Evolutionary conservation across 257 asterid species (phyloP).

Genomic region (Asclepias syriaca): DNA sequence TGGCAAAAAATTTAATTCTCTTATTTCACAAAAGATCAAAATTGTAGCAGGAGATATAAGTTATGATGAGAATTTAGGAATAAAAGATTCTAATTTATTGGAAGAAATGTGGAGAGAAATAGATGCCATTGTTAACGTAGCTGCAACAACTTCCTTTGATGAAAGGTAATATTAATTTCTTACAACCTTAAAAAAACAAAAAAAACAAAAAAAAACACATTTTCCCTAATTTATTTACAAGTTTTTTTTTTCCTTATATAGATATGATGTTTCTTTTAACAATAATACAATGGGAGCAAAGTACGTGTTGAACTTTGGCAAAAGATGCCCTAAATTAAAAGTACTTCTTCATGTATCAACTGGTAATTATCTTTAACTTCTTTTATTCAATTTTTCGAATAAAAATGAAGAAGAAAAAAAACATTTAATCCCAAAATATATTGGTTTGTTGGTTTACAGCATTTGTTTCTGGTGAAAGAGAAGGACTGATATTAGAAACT

Average conservation of each 20-base stretch:
- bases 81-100: conserved; percentile 40
- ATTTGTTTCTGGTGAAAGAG: conserved; percentile 36
- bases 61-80: conserved; percentile 53
- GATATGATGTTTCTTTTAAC: conserved; percentile 63
- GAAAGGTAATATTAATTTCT: conserved; percentile 48
- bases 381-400: background rate
- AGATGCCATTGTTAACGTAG: conserved; percentile 74
- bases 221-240: background rate
- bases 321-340: conserved; percentile 40
- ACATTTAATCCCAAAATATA: no score
- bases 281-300: conserved; percentile 65
- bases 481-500: conserved; percentile 32
- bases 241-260: conserved; percentile 11
- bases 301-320: conserved; percentile 52
- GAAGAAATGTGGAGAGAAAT: conserved; percentile 64
- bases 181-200: no score
- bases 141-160: conserved; percentile 87
- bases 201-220: no score
- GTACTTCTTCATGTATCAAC: conserved; percentile 77
- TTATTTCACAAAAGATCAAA: conserved; percentile 40
- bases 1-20: conserved; percentile 33
- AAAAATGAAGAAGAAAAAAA: no score
- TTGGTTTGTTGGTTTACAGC: conserved; percentile 19
- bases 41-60: conserved; percentile 76
- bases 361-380: conserved; percentile 32